Evolutionary conservation across 176 grass and related monocot species (phyloP), one percentile per base, ranked within the genome.

Genomic region (Lolium rigidum): DNA sequence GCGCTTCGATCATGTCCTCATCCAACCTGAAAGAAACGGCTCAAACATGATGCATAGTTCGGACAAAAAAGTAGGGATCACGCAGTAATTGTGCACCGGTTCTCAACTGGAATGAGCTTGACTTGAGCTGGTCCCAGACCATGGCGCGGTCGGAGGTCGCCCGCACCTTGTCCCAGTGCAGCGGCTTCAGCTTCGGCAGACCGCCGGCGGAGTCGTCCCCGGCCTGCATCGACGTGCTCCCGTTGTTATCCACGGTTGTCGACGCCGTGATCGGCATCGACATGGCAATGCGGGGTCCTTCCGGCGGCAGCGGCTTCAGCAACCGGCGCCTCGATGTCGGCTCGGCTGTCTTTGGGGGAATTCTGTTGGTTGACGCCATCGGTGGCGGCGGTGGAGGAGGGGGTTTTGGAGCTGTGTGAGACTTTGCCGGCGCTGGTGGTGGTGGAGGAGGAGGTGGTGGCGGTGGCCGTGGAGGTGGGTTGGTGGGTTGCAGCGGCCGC

Each of bases 51-150:
- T n/a, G 16, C 58, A 10, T 15, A 81, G 73, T 54, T 74, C 43
- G 21, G 28, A 77, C n/a, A 64, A 39, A 35, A 14, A 22, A 20
- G 47, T 15, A 79, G 4, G 37, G 64, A 47, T 86, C 20, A 31
- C 4, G 26, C 16, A 77, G 63, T 70, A 15, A 15, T 21, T 64
- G 60, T 86, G 68, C 39, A 41, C 13, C 64, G 69, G 39, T 38
- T 85, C 90, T 99, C 88, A 87, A 96, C 97, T 99, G 94, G 88
- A 99, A 99, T 90, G 97, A 96, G 82, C 97, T 96, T 20, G 94
- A 94, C 90, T 99, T 99, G 39, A 99, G 74, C 73, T 99, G 97
- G 82, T 99, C 97, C 97, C 97, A 99, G 68, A 99, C 97, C 92
- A 90, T 99, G 76, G 94, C 92, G 60, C 94, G 92, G 84, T 99